Percentiles rank a stretch among this genome's conserved stretches.
Conservation (phyloP, 2,329 filamentous ascomycete species). For the Epichloe coenophiala region DNA sequence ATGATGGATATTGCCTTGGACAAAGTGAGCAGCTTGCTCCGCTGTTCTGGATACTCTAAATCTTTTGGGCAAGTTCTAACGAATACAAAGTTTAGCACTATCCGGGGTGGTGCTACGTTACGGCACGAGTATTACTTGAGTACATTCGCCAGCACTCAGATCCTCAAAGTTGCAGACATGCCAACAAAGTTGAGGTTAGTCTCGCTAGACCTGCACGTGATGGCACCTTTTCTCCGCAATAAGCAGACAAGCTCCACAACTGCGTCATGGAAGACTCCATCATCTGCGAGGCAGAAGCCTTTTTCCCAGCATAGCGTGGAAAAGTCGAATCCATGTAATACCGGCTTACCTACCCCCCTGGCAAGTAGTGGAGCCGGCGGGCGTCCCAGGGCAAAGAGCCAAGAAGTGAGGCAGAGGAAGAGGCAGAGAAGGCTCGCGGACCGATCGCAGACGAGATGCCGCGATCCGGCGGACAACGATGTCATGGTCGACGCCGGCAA, state of each 20-base stretch:
- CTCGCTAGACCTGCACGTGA: background rate
- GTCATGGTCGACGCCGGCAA: background rate
- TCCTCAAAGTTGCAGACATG: too few species aligned
- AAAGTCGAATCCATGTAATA: background rate
- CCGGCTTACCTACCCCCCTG: background rate
- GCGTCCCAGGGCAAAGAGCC: background rate
- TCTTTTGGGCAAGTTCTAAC: background rate
- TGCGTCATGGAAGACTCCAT: slow-evolving; percentile 1
- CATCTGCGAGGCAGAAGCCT: background rate
- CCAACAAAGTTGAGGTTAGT: background rate
- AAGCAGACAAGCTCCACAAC: background rate
- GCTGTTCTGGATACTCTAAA: too few species aligned
- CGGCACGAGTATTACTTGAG: too few species aligned
- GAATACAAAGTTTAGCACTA: background rate
- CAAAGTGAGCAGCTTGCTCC: too few species aligned
- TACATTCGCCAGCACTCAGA: too few species aligned
- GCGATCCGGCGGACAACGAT: slow-evolving; percentile 1
- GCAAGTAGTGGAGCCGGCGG: background rate
- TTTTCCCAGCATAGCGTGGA: background rate
- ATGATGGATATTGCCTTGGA: too few species aligned
- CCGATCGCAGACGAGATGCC: slow-evolving; percentile 2
- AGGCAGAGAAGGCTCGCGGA: background rate
- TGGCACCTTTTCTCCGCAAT: too few species aligned
- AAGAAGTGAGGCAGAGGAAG: background rate
- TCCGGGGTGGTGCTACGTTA: too few species aligned